Base-by-base conservation (phyloP, 371 early-diverging fungal species). In the Apophysomyces variabilis region DNA sequence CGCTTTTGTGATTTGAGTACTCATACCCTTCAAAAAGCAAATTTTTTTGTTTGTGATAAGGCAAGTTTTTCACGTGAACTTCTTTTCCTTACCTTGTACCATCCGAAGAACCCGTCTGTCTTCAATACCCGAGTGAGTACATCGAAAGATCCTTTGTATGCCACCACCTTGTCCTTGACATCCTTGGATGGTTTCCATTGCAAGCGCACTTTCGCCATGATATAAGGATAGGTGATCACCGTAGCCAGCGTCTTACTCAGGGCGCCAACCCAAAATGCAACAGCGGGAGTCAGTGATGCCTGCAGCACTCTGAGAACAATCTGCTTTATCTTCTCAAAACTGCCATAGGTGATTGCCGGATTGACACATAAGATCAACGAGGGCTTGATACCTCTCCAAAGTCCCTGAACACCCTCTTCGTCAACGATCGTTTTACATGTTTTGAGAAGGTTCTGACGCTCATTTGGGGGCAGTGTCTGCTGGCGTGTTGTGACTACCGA, bases 321-420 rank as follows among this genome's bases (percentile, higher is more conserved):
- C 62, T 88, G 78, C 75, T 98, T 97, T 57, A 93, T 79, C 63
- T 92, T 89, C 72, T 98, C 98, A 82, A 96, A 99, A 76, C 92
- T 88, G 50, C 96, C 97, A 70, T 95, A 99, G 5, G 99, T 99
- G 72, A 99, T 98, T 35, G 99, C 96, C 32, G 99, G 99, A 73
- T 98, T 98, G 45, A 93, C 80, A 69, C 93, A 93, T 59, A 99
- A 85, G 4, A 99, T 84, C 68, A 99, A 79, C 11, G 96, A 93
- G 21, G 99, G 96, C 63, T 89, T 87, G 64, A 96, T 84, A 14
- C 97, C 97, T 62, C 86, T 89, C 95, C 95, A 95, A 41, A 95
- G 83, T 5, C 95, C 99, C 8, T 77, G 76, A 26, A 88, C 62
- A 11, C 99, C 98, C 67, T 99, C 97, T 37, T 92, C 90, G 5